phyloP scores from a whole-genome alignment of 257 asterid genomes.

The Nicotiana undulata region DNA sequence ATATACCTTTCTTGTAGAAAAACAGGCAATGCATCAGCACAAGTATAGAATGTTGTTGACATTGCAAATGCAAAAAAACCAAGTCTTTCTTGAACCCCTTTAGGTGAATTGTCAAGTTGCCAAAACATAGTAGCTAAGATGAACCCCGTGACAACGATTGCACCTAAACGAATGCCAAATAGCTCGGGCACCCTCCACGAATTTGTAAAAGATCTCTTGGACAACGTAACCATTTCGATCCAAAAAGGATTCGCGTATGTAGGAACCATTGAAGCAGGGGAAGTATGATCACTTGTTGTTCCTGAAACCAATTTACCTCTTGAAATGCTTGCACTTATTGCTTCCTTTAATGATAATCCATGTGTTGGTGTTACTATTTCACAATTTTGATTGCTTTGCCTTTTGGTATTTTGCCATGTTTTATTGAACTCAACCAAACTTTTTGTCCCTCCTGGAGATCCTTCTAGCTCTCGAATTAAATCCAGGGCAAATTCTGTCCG shows the following conservation, averaged over 20 bases:
- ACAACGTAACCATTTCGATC: conserved; percentile 45
- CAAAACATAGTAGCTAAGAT: conserved; percentile 67
- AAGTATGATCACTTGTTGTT: conserved; percentile 10
- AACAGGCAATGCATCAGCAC: conserved; percentile 71
- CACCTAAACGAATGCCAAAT: conserved; percentile 44
- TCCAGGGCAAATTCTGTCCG: conserved; percentile 65
- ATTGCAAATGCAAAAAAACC: conserved; percentile 77
- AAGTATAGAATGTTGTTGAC: conserved; percentile 74
- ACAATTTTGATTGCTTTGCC: not conserved
- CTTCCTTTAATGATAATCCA: conserved; percentile 49
- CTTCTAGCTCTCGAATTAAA: conserved; percentile 66
- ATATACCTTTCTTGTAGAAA: conserved; percentile 68
- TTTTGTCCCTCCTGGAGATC: conserved; percentile 63
- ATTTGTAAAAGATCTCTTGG: conserved; percentile 49
- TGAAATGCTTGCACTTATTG: conserved; percentile 65
- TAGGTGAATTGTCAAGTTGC: conserved; percentile 58
- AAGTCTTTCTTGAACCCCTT: conserved; percentile 59
- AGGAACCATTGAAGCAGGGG: conserved; percentile 34
- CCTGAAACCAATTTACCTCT: conserved; percentile 75
- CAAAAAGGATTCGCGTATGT: conserved; percentile 58
- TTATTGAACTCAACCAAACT: conserved; percentile 56
- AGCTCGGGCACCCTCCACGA: conserved; percentile 66
- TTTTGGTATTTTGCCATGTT: conserved; percentile 42
- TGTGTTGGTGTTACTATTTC: not conserved
- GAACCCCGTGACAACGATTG: conserved; percentile 58